Base-by-base conservation (phyloP, 441 rosid genomes). In the Eruca vesicaria region DNA sequence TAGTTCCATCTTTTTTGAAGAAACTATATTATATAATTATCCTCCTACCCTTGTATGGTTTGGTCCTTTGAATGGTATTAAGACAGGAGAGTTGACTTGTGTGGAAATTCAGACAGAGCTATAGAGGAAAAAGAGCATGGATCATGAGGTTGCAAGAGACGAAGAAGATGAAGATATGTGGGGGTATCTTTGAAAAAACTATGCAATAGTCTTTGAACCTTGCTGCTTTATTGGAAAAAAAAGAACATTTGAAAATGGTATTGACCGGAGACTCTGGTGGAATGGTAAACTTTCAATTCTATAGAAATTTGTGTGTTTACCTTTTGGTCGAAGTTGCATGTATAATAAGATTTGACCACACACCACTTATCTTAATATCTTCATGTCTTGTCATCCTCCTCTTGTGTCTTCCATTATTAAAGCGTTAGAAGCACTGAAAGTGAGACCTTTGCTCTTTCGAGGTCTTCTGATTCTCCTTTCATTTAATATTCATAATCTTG, bases 241-340 rank as follows among this genome's bases (percentile, higher is more conserved):
- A 52, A 41, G 15, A 12, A 65, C 35, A 6, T 31, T 26, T 26
- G 62, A 55, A 71, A 41, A 20, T 57, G 29, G 41, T n/a, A 43
- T 77, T 77, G 80, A 77, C 80, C 80, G 57, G 63, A 71, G 80
- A 65, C 76, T 77, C 72, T 71, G 10, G 9, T 2, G 14, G 15
- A 70, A 9, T 23, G 6, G 38, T 71, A 70, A 77, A 64, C 56
- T 70, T 29, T 29, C 32, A 29, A 29, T 29, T 29, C 32, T 2
- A 26, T 26, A 26, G 29, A 26, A 26, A 26, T 2, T 26, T n/a
- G n/a, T 26, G 29, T 2, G 29, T 26, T 26, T 26, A 26, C 29
- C 29, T n/a, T 26, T 5, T 26, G 29, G 4, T 26, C 29, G 29
- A 26, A 26, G 29, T 26, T 26, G 29, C 29, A 26, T 69, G 35